These are phyloP conservation scores for Ophiostoma triangulosporum DNA, from an alignment of 2,329 filamentous ascomycete species.

Conservation along the genomic window DNA sequence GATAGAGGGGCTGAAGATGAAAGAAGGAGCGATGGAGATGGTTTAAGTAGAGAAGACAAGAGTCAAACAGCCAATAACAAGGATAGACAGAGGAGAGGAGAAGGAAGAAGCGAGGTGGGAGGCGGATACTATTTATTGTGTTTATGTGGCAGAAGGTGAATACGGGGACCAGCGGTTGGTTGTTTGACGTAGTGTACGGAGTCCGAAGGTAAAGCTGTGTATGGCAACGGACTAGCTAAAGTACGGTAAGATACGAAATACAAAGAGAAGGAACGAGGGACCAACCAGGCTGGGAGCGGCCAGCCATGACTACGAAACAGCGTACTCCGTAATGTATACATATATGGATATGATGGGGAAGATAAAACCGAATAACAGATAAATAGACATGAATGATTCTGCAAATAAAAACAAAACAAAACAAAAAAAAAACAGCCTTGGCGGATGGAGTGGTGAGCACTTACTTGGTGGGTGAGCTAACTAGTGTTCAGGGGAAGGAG, in stretches of 20 bases:
- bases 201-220: neutral
- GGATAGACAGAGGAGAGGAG: neutral
- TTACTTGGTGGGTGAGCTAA: neutral
- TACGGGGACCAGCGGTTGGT: neutral
- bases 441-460: neutral
- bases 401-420: neutral
- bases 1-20: neutral
- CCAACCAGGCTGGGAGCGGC: neutral
- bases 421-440: slow-evolving; percentile 1
- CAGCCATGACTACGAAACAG: neutral
- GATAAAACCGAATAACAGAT: neutral
- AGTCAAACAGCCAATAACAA: neutral
- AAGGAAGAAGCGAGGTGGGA: neutral
- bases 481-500: slow-evolving; percentile 2
- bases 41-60: neutral
- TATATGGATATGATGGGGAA: neutral
- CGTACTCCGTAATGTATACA: too few relatives aligned
- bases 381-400: neutral
- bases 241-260: neutral
- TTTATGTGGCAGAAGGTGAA: neutral
- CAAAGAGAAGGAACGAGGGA: neutral
- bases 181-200: neutral
- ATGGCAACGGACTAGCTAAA: neutral
- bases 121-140: neutral
- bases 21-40: neutral